Base-by-base conservation (phyloP, 1,139 yeast species). In the Taiozyma sp. region DNA sequence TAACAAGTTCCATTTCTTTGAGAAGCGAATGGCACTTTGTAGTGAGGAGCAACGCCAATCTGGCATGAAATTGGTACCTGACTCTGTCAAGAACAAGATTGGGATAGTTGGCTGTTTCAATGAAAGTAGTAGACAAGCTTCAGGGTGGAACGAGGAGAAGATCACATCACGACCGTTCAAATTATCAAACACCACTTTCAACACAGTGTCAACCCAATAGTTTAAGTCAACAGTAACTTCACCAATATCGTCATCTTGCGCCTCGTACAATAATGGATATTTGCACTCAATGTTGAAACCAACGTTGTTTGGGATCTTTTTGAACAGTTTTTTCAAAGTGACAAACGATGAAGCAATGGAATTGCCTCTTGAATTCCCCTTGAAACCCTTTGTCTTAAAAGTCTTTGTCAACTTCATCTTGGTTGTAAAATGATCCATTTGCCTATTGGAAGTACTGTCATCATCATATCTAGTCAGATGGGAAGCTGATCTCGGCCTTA, bases 271-370 rank as follows among this genome's bases (percentile, higher is more conserved):
- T 96, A 93, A 89, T 4, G 99, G 98, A 65, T 91, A 93, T 66
- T 91, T 93, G 69, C 96, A 83, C 68, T 93, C 99, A 56, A 93
- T 90, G 65, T 93, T 93, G 72, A 93, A 92, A 0, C 99, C 99
- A 24, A 92, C 96, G 55, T 79, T 80, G 52, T 76, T 74, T 0
- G 98, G 98, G 29, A 93, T 72, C 57, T 88, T 88, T 63, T 79
- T 79, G 72, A 93, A 90, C 48, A 91, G 77, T 59, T 92, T 97
- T 60, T 82, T 86, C 57, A 93, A 75, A 0, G 98, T 91, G 6
- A 92, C 96, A 67, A 93, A 93, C 38, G 89, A 86, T 0, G 97
- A 88, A 14, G 97, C 97, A 65, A 93, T 90, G 0, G 95, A 84
- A 51, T 84, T 77, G 0, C 99, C 99, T 54, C 98, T 78, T 2